phyloP scores from a whole-genome alignment of 345 rosid genomes.

The Rubroshorea leprosula region DNA sequence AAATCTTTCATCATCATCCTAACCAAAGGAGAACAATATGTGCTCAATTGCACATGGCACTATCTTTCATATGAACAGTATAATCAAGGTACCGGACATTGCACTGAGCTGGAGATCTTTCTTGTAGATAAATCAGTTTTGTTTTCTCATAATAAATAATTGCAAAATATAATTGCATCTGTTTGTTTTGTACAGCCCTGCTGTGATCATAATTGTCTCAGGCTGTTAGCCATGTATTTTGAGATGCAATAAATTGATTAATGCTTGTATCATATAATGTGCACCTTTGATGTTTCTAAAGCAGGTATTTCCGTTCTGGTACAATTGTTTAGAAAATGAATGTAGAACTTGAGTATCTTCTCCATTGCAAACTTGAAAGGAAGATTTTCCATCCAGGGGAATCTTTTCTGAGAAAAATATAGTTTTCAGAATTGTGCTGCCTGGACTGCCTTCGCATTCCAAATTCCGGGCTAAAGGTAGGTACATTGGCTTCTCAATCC shows the following conservation, averaged over 20 bases:
- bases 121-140: slow-evolving; percentile 6
- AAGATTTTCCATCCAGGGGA: too few species aligned
- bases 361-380: too few species aligned
- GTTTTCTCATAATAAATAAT: slow-evolving; percentile 7
- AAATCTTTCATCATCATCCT: background rate
- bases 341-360: too few species aligned
- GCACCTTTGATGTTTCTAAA: too few species aligned
- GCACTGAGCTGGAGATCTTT: slow-evolving; percentile 1
- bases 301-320: too few species aligned
- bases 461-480: too few species aligned
- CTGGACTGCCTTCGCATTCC: too few species aligned
- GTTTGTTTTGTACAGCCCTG: background rate
- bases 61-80: slow-evolving; percentile 9
- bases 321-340: too few species aligned
- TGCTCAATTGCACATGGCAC: slow-evolving; percentile 13
- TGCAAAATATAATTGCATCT: background rate
- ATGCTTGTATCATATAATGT: too few species aligned
- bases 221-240: slow-evolving; percentile 7
- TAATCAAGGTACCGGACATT: slow-evolving; percentile 1
- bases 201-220: background rate
- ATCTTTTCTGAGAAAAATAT: too few species aligned
- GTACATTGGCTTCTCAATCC: too few species aligned
- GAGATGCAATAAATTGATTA: slow-evolving; percentile 1
- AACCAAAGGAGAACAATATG: background rate
- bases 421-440: too few species aligned